These are phyloP conservation scores for Aspergillus ustus DNA, from an alignment of 2,329 filamentous ascomycete species.

Conservation along the genomic window DNA sequence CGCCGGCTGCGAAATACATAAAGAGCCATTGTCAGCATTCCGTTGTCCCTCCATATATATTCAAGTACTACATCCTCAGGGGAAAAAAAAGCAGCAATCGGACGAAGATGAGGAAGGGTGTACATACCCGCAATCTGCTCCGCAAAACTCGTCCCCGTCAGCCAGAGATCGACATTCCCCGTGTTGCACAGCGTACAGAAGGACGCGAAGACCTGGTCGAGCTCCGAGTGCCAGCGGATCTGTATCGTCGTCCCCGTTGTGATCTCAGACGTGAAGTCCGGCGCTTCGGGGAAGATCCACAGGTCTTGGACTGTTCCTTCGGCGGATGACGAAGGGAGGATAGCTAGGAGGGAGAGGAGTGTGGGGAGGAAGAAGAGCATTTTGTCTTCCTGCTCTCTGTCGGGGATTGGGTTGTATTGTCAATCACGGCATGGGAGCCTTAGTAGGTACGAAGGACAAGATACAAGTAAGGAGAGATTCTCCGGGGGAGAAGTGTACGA, in stretches of 20 bases:
- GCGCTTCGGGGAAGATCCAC: background rate
- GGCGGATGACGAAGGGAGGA: background rate
- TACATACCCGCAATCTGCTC: background rate
- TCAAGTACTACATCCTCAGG: too few relatives aligned
- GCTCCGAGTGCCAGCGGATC: background rate
- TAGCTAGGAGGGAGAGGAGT: background rate
- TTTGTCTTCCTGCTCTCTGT: background rate
- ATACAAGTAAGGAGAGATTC: too few relatives aligned
- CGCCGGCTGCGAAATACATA: background rate
- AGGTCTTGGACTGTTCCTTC: background rate
- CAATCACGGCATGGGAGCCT: too few relatives aligned
- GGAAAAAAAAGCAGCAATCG: too few relatives aligned
- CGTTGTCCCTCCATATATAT: too few relatives aligned
- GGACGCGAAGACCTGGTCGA: background rate
- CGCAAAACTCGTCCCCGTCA: background rate
- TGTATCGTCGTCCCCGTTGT: background rate
- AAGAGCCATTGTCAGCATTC: too few relatives aligned
- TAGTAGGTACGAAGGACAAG: too few relatives aligned
- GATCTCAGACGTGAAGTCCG: background rate
- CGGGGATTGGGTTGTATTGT: too few relatives aligned
- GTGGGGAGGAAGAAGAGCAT: background rate
- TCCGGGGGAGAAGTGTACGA: too few relatives aligned
- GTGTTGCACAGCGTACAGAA: background rate
- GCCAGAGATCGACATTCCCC: background rate
- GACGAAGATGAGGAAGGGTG: too few relatives aligned